These are phyloP conservation scores for Aphanoascus verrucosus DNA, from an alignment of 2,329 filamentous ascomycete species.

Conservation along the genomic window DNA sequence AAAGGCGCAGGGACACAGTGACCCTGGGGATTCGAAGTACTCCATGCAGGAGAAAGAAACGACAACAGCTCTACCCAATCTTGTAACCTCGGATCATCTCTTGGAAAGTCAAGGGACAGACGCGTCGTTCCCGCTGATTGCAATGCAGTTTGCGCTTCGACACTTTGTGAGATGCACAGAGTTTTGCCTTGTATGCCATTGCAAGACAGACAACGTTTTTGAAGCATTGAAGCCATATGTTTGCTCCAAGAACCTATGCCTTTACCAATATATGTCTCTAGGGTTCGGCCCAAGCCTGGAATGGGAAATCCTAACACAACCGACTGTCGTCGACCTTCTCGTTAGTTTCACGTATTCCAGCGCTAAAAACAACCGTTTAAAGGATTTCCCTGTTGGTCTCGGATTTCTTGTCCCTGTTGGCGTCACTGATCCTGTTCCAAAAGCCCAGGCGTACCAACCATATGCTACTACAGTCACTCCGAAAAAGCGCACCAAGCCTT, in stretches of 20 bases:
- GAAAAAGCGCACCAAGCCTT: background rate
- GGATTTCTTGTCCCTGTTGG: constrained; percentile 30
- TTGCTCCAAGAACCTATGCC: constrained; percentile 62
- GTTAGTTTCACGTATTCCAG: constrained; percentile 68
- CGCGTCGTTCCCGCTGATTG: constrained; percentile 46
- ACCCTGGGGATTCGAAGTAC: constrained; percentile 17
- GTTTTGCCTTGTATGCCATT: constrained; percentile 79
- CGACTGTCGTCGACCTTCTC: constrained; percentile 73
- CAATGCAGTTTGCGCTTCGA: constrained; percentile 65
- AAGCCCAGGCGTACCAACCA: background rate
- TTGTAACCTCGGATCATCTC: constrained; percentile 45
- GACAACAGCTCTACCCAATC: constrained; percentile 28
- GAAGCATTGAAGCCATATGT: constrained; percentile 52
- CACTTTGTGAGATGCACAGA: constrained; percentile 72
- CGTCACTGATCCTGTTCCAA: background rate
- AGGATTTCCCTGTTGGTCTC: constrained; percentile 48
- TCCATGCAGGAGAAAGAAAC: constrained; percentile 20
- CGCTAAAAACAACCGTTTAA: constrained; percentile 34
- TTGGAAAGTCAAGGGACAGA: constrained; percentile 20
- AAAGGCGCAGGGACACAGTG: constrained; percentile 16
- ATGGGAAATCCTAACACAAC: constrained; percentile 68
- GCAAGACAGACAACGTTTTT: constrained; percentile 52
- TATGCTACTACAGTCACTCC: background rate
- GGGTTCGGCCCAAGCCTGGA: constrained; percentile 78
- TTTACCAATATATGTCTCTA: constrained; percentile 81